Evolutionary conservation across 2,329 filamentous ascomycete species (phyloP).

Genomic region (Pestalotiopsis fici): DNA sequence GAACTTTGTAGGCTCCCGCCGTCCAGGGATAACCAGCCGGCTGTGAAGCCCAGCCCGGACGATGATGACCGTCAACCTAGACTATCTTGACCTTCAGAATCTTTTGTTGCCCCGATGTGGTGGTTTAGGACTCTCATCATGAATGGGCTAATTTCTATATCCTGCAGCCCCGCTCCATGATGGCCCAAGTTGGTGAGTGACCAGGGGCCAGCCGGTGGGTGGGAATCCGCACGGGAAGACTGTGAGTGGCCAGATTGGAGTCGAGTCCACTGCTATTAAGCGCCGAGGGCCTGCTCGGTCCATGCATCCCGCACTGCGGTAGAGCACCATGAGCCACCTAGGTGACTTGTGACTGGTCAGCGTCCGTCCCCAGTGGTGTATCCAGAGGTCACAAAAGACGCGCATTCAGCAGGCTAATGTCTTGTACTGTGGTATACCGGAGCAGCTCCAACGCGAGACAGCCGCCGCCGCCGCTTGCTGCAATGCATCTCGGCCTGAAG

Average conservation of each 20-base stretch:
- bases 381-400: constrained; percentile 28
- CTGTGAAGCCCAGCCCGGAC: background rate
- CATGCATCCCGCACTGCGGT: constrained; percentile 43
- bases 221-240: constrained; percentile 16
- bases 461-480: background rate
- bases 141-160: constrained; percentile 9
- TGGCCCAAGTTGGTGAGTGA: constrained; percentile 1
- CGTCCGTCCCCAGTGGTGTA: constrained; percentile 20
- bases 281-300: constrained; percentile 53
- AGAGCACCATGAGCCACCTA: constrained; percentile 14
- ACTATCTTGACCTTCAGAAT: background rate
- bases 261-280: constrained; percentile 50
- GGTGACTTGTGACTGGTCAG: constrained; percentile 25
- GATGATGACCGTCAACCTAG: background rate
- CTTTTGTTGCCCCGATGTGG: constrained; percentile 16
- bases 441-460: constrained; percentile 22
- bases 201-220: background rate
- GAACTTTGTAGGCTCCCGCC: background rate
- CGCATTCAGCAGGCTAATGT: constrained; percentile 35
- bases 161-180: background rate
- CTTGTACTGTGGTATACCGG: constrained; percentile 22
- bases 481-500: constrained; percentile 17
- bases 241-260: constrained; percentile 42
- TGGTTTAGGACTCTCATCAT: background rate
- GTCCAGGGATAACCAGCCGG: background rate